phyloP scores from a whole-genome alignment of 352 stramenopile species.

The Phytophthora melonis region DNA sequence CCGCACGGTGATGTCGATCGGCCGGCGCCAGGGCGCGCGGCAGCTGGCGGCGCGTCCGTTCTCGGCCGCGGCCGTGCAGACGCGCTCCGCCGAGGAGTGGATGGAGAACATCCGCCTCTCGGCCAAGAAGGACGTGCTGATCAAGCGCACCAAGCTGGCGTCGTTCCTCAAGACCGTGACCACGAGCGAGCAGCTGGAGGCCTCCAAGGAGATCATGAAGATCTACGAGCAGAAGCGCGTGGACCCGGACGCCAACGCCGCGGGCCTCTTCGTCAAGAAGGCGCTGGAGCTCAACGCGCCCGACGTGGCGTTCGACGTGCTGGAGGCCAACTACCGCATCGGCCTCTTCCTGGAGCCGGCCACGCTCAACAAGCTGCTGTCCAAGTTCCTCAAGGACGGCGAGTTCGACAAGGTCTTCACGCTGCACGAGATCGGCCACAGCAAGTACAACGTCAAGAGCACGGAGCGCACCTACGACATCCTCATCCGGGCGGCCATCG shows the following conservation, averaged over 20 bases:
- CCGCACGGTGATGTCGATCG: slow-evolving; percentile 65
- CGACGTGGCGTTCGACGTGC: slow-evolving; percentile 79
- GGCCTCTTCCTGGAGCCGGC: slow-evolving; percentile 82
- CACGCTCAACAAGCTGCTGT: slow-evolving; percentile 86
- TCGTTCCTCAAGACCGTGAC: slow-evolving; percentile 88
- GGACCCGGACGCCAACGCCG: slow-evolving; percentile 80
- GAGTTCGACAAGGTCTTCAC: slow-evolving; percentile 84
- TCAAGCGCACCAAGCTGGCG: slow-evolving; percentile 87
- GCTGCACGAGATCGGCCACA: slow-evolving; percentile 78
- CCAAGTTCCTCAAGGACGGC: slow-evolving; percentile 83
- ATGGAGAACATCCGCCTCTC: slow-evolving; percentile 83
- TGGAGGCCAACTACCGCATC: slow-evolving; percentile 86
- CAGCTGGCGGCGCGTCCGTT: slow-evolving; percentile 42
- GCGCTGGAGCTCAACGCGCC: slow-evolving; percentile 78
- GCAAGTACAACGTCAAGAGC: slow-evolving; percentile 87
- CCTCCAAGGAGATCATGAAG: slow-evolving; percentile 88
- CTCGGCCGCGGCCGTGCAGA: slow-evolving; percentile 42
- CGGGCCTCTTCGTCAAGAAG: slow-evolving; percentile 85
- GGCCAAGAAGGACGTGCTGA: slow-evolving; percentile 77
- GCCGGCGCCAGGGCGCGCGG: slow-evolving; percentile 56
- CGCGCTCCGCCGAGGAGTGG: slow-evolving; percentile 76
- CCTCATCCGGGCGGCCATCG: slow-evolving; percentile 81
- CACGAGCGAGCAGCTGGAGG: slow-evolving; percentile 81
- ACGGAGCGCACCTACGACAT: slow-evolving; percentile 88
- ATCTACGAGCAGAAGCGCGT: slow-evolving; percentile 90